These are phyloP conservation scores for Penicillium corylophilum DNA, from an alignment of 2,329 filamentous ascomycete species.

Conservation along the genomic window DNA sequence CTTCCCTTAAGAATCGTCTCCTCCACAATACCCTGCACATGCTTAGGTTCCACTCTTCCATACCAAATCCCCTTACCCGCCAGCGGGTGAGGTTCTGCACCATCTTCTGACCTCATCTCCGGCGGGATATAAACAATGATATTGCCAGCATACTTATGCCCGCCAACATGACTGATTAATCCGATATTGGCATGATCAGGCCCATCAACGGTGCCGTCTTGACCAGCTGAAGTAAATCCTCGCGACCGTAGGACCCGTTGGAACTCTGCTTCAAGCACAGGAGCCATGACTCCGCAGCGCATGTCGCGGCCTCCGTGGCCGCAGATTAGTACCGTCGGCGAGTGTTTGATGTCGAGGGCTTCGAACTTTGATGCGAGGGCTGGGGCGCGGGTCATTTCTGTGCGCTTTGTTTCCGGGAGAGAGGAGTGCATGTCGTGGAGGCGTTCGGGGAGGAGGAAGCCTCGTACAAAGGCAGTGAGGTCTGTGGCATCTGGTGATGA, in stretches of 20 bases:
- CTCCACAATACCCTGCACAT: constrained; percentile 84
- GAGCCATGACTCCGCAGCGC: constrained; percentile 79
- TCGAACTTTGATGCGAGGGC: constrained; percentile 52
- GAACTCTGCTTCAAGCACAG: constrained; percentile 71
- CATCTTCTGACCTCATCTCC: constrained; percentile 25
- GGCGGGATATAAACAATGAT: constrained; percentile 73
- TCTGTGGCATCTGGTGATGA: constrained; percentile 32
- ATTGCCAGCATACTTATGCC: constrained; percentile 94
- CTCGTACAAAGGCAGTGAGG: constrained; percentile 47
- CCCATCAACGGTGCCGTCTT: constrained; percentile 27
- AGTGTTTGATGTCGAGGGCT: constrained; percentile 62
- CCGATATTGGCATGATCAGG: constrained; percentile 40
- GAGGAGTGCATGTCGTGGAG: constrained; percentile 35
- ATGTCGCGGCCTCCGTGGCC: constrained; percentile 79
- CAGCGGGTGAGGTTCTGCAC: constrained; percentile 31
- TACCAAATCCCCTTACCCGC: constrained; percentile 70
- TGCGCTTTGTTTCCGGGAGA: constrained; percentile 29
- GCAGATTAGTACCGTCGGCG: constrained; percentile 70
- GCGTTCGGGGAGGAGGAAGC: constrained; percentile 40
- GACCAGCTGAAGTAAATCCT: constrained; percentile 28
- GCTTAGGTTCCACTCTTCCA: constrained; percentile 75
- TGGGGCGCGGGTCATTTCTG: constrained; percentile 49
- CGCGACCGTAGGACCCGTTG: constrained; percentile 40
- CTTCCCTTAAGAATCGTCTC: constrained; percentile 87
- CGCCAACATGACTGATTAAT: constrained; percentile 78